phyloP scores from a whole-genome alignment of 169 alveolate species.

The Plasmodium berghei region DNA sequence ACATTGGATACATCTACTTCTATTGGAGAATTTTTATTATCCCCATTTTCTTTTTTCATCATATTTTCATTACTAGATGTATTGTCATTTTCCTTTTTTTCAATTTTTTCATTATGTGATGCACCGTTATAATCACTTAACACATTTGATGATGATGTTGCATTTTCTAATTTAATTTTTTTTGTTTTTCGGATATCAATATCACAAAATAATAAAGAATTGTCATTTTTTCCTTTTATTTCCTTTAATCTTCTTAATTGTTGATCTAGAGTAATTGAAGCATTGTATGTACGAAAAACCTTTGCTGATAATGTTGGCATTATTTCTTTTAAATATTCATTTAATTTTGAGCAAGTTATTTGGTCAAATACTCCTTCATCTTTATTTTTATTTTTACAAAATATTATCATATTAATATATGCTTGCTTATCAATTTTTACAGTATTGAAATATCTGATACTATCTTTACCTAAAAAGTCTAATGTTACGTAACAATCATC shows the following conservation, averaged over 20 bases:
- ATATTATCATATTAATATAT: conserved; percentile 85
- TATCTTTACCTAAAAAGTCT: conserved; percentile 98
- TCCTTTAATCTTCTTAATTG: conserved; percentile 88
- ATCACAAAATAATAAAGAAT: conserved; percentile 22
- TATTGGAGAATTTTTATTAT: conserved; percentile 77
- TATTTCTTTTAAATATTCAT: conserved; percentile 96
- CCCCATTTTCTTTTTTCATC: conserved; percentile 33
- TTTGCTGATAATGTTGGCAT: conserved; percentile 99
- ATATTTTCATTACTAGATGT: neutral
- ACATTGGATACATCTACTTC: conserved; percentile 87
- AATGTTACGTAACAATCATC: conserved; percentile 86
- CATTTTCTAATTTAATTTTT: conserved; percentile 32
- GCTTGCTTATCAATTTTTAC: conserved; percentile 92
- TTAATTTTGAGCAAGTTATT: conserved; percentile 88
- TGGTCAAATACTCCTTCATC: conserved; percentile 94
- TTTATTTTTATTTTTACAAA: conserved; percentile 91
- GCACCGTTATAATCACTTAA: conserved; percentile 56
- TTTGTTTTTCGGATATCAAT: conserved; percentile 33
- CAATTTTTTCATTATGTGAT: conserved; percentile 36
- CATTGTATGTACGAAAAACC: conserved; percentile 99
- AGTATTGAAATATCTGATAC: conserved; percentile 97
- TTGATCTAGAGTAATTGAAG: conserved; percentile 96
- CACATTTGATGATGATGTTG: conserved; percentile 30
- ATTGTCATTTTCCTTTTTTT: conserved; percentile 24
- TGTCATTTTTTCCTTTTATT: conserved; percentile 23